Conservation (phyloP, 2,329 filamentous ascomycete species). For the Monilinia fructicola region DNA sequence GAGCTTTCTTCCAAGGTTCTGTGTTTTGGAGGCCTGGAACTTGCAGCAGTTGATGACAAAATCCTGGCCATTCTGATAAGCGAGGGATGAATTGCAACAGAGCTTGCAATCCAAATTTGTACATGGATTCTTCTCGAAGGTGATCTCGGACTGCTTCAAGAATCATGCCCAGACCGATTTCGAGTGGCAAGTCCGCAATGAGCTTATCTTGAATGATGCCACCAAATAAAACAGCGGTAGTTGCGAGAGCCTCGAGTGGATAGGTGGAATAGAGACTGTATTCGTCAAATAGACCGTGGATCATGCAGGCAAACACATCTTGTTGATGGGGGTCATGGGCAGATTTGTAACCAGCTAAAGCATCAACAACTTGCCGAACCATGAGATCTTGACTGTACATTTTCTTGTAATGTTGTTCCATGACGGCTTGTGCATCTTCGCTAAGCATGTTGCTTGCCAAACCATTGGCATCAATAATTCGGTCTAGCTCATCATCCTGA, state of each 20-base stretch:
- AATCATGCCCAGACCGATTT: constrained; percentile 96
- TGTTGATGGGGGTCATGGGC: constrained; percentile 83
- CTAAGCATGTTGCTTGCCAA: constrained; percentile 79
- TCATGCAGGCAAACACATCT: constrained; percentile 97
- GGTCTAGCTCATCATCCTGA: constrained; percentile 71
- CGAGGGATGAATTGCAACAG: constrained; percentile 83
- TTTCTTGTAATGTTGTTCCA: constrained; percentile 97
- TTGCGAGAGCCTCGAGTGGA: constrained; percentile 91
- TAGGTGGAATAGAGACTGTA: constrained; percentile 95
- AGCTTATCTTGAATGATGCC: constrained; percentile 94
- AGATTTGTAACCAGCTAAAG: constrained; percentile 82
- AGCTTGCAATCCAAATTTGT: constrained; percentile 95
- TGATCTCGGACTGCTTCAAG: constrained; percentile 92
- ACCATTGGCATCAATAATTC: constrained; percentile 84
- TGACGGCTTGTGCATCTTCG: constrained; percentile 76
- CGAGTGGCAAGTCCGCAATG: constrained; percentile 83
- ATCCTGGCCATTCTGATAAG: constrained; percentile 91
- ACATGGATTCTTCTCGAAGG: constrained; percentile 83
- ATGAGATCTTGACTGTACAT: constrained; percentile 95
- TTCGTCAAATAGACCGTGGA: constrained; percentile 95
- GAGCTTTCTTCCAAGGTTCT: constrained; percentile 78
- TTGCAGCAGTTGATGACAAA: constrained; percentile 80
- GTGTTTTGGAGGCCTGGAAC: constrained; percentile 81
- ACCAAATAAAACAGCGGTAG: constrained; percentile 93
- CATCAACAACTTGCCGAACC: constrained; percentile 79